Evolutionary conservation across 176 grass and related monocot genomes (phyloP).

Genomic region (Paspalum vaginatum): DNA sequence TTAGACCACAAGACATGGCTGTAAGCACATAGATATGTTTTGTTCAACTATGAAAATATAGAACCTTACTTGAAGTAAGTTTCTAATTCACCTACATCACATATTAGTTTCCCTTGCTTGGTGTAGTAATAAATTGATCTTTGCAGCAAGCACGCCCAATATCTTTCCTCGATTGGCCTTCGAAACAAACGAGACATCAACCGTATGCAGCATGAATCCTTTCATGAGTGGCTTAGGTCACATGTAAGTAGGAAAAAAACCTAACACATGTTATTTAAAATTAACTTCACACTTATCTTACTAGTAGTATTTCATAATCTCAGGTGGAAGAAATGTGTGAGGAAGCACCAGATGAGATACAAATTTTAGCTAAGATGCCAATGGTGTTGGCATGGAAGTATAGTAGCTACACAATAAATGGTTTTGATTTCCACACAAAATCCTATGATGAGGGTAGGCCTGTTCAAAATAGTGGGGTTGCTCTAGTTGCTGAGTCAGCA

Average conservation of each 20-base stretch:
- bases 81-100: too few relatives aligned
- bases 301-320: too few relatives aligned
- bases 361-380: too few relatives aligned
- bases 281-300: too few relatives aligned
- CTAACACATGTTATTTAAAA: too few relatives aligned
- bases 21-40: background rate
- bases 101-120: too few relatives aligned
- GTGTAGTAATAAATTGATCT: too few relatives aligned
- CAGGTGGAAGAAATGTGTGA: too few relatives aligned
- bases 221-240: background rate
- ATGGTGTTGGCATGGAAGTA: too few relatives aligned
- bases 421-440: background rate
- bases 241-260: too few relatives aligned
- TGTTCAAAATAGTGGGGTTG: background rate
- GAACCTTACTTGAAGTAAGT: background rate
- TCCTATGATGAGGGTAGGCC: background rate
- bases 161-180: background rate
- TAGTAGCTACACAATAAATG: too few relatives aligned
- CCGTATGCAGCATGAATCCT: background rate
- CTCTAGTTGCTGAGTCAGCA: background rate
- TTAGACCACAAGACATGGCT: conserved; percentile 2
- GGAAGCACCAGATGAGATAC: too few relatives aligned
- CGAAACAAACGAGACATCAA: background rate
- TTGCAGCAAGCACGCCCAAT: background rate
- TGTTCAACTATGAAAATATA: background rate